Evolutionary conservation across 306 rosid species (phyloP).

Genomic region (Prinsepia uniflora): DNA sequence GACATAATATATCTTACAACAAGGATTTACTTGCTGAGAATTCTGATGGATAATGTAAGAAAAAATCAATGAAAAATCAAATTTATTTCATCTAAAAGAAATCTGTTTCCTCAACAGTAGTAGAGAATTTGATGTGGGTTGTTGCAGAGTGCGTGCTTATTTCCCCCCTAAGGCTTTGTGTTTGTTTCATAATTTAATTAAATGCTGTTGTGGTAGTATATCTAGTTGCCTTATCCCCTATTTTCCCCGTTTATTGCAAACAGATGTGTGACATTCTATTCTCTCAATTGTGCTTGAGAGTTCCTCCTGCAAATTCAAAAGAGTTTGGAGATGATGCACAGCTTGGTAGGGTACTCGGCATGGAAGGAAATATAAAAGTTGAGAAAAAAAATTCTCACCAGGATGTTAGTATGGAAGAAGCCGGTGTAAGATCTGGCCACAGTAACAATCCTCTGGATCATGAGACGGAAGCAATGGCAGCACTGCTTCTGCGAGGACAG

Average conservation of each 20-base stretch:
- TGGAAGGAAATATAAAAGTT: conserved; percentile 39
- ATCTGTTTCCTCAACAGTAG: neutral
- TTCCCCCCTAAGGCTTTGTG: neutral
- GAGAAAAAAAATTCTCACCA: conserved; percentile 37
- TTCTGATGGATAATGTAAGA: neutral
- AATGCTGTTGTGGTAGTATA: neutral
- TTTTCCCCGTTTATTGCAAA: conserved; percentile 22
- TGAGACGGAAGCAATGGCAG: conserved; percentile 76
- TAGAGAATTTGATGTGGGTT: neutral
- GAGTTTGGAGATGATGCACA: conserved; percentile 66
- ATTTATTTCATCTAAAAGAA: neutral
- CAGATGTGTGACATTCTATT: conserved; percentile 98
- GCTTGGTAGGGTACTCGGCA: conserved; percentile 32
- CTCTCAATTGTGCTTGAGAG: conserved; percentile 91
- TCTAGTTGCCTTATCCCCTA: neutral
- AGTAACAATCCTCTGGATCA: conserved; percentile 51
- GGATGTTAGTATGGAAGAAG: conserved; percentile 53
- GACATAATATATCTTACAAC: neutral
- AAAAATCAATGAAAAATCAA: neutral
- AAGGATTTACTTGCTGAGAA: neutral
- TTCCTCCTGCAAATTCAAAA: conserved; percentile 56
- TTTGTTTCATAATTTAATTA: neutral
- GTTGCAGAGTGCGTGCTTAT: neutral
- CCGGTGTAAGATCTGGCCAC: conserved; percentile 45
- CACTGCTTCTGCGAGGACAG: conserved; percentile 76